A percentile compares a stretch with the other conserved stretches of the same genome.
Conservation (phyloP, 2,329 filamentous ascomycete species). For the Microdochium bolleyi region DNA sequence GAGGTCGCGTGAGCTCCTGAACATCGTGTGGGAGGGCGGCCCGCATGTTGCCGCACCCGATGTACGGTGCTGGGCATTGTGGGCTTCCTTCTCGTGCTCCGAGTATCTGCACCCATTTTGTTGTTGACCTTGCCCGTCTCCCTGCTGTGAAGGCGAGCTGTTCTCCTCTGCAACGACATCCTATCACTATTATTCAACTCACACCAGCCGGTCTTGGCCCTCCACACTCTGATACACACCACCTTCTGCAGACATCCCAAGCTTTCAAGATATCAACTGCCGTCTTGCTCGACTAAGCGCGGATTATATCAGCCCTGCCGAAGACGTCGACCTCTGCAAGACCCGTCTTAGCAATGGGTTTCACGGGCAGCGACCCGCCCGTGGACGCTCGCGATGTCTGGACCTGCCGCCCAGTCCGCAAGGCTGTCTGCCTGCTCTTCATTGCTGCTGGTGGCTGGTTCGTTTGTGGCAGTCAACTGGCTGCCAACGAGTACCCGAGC, state of each 20-base stretch:
- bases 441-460: constrained; percentile 9
- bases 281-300: background rate
- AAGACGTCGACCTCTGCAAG: background rate
- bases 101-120: too few relatives aligned
- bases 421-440: constrained; percentile 9
- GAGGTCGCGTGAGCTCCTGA: background rate
- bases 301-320: background rate
- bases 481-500: constrained; percentile 4
- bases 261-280: too few relatives aligned
- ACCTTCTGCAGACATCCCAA: too few relatives aligned
- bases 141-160: too few relatives aligned
- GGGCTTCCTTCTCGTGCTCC: too few relatives aligned
- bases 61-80: too few relatives aligned
- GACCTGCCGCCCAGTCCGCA: constrained; percentile 9
- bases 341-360: background rate
- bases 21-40: too few relatives aligned
- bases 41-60: too few relatives aligned
- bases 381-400: background rate
- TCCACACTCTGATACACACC: too few relatives aligned
- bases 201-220: too few relatives aligned
- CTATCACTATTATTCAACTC: too few relatives aligned
- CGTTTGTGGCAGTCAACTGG: constrained; percentile 7
- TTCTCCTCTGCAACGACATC: too few relatives aligned
- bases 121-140: background rate
- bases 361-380: background rate